Percentiles rank a stretch among this genome's conserved stretches.
Conservation (phyloP, 2,329 filamentous ascomycete species). For the Helotiales sp. region DNA sequence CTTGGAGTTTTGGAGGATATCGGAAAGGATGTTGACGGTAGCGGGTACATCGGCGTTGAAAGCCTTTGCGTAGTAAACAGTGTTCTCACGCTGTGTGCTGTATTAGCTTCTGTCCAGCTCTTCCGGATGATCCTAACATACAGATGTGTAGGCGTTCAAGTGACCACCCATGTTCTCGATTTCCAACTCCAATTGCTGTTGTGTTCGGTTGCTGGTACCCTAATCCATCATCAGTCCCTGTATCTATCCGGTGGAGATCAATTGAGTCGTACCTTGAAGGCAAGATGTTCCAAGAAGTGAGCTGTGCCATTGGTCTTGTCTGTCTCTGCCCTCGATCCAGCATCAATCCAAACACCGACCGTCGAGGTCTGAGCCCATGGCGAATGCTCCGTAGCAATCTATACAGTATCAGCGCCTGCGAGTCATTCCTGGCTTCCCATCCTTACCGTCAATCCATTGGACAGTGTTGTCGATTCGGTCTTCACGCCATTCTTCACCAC, state of each 20-base stretch:
- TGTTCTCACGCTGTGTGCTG: conserved; percentile 83
- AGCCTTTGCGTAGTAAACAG: conserved; percentile 99
- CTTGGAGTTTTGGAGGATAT: conserved; percentile 99
- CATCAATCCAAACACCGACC: conserved; percentile 99
- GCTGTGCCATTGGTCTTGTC: conserved; percentile 98
- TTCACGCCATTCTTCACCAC: conserved; percentile 71
- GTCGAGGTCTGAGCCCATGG: conserved; percentile 98
- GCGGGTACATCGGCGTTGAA: conserved; percentile 98
- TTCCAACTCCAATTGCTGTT: conserved; percentile 98
- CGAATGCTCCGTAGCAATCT: conserved; percentile 98
- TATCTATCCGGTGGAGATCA: conserved; percentile 20
- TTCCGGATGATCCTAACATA: conserved; percentile 55
- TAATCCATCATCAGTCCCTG: conserved; percentile 45
- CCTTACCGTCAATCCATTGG: conserved; percentile 92
- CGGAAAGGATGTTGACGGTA: conserved; percentile 96
- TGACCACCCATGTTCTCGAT: conserved; percentile 99
- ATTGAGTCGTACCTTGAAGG: conserved; percentile 82
- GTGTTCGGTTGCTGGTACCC: conserved; percentile 92
- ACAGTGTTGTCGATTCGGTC: conserved; percentile 94
- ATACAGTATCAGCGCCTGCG: conserved; percentile 43
- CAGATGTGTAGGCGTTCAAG: conserved; percentile 99
- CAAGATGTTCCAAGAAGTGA: conserved; percentile 99
- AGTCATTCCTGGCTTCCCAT: neutral
- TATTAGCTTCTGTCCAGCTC: conserved; percentile 30
- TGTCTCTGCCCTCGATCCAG: conserved; percentile 96